Conservation (phyloP, 768 basidiomycete species). For the Paxillus involutus region DNA sequence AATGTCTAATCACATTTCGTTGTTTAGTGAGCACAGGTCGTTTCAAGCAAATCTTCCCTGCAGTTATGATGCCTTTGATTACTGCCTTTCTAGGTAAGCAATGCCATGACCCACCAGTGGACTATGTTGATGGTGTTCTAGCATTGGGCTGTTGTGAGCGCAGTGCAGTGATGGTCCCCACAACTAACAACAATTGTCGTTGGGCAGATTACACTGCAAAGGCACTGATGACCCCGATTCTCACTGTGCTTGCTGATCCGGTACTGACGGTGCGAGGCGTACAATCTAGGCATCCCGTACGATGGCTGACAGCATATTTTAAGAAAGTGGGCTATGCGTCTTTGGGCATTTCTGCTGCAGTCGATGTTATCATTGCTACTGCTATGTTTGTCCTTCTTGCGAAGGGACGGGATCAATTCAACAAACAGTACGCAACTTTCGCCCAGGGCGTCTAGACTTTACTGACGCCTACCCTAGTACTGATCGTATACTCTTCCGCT, state of each 20-base stretch:
- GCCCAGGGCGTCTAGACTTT: background rate
- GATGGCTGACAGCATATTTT: background rate
- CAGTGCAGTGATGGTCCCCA: background rate
- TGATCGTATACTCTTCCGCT: background rate
- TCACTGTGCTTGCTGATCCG: background rate
- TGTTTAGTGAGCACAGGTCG: background rate
- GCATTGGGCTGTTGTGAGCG: too few relatives aligned
- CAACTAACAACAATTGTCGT: background rate
- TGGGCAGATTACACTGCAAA: background rate
- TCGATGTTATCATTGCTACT: background rate
- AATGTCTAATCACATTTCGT: background rate
- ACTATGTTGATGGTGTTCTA: background rate
- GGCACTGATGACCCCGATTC: background rate
- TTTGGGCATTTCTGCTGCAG: background rate
- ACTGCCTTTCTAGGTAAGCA: background rate
- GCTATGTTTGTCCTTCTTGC: background rate
- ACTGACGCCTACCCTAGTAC: background rate
- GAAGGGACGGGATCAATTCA: background rate
- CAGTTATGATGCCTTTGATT: too few relatives aligned
- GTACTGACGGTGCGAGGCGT: background rate
- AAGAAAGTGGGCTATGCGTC: background rate
- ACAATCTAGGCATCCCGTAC: background rate
- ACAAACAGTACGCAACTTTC: background rate
- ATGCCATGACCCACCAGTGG: background rate
- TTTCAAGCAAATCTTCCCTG: background rate